Evolutionary conservation across 257 asterid genomes (phyloP), one percentile per base, ranked within the genome.

Genomic region (Mentha longifolia): DNA sequence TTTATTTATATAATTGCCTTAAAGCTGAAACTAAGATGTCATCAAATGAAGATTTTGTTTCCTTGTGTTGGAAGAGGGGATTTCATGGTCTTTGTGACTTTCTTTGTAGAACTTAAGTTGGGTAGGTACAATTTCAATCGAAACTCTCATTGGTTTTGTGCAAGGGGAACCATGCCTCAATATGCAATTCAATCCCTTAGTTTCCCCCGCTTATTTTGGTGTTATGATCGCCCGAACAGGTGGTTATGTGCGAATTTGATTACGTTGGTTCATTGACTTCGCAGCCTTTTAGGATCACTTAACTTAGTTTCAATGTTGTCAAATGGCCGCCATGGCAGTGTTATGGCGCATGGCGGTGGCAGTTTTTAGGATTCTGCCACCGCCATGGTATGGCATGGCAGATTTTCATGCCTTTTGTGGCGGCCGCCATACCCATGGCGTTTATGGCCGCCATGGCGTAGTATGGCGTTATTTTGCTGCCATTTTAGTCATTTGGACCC

Each of bases 41-140:
- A 31, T 45, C 61, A 33, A 41, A n/a, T 70, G 37, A 65, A 46
- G 22, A 42, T 22, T 55, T 52, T 46, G 9, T 52, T 54, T 61
- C 49, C 59, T 59, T 33, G 50, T 61, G 46, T 47, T 51, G 70
- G 61, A 58, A 56, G 61, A 11, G 51, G 70, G 39, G 8, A 30
- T 37, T 42, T 49, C 14, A 9, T 55, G 43, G 51, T 54, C 39
- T 43, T 35, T 31, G 8, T 16, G 28, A n/a, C 59, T 25, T 56
- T 20, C 17, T 45, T 37, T 65, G 22, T 58, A 37, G 22, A 75
- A 65, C 43, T 30, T 17, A 49, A 56, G 51, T 16, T 42, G 58
- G 75, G 70, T n/a, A n/a, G 70, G 6, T 46, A 16, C 22, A 56
- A 45, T 9, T 57, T 11, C 43, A 16, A 3, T 25, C 13, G 51